These are phyloP conservation scores for Inonotus hispidus DNA, from an alignment of 1,284 basidiomycete genomes.

Conservation along the genomic window DNA sequence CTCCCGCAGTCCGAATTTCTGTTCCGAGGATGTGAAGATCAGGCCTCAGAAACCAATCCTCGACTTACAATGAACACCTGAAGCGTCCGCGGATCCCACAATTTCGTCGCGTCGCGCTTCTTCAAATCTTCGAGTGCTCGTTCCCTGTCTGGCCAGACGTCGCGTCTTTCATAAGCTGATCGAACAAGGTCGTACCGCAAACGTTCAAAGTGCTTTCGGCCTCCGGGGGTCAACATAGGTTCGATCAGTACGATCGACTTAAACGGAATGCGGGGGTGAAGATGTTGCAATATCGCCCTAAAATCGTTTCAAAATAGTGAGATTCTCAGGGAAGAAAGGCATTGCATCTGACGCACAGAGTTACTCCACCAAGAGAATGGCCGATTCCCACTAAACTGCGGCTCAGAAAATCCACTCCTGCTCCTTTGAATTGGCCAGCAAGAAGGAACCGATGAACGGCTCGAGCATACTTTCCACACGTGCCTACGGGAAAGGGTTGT, in stretches of 20 bases:
- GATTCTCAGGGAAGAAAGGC: neutral
- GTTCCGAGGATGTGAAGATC: neutral
- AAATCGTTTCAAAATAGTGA: slow-evolving; percentile 20
- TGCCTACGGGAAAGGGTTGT: slow-evolving; percentile 34
- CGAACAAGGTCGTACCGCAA: slow-evolving; percentile 38
- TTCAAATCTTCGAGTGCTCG: slow-evolving; percentile 34
- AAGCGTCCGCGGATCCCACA: slow-evolving; percentile 46
- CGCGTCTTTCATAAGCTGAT: slow-evolving; percentile 39
- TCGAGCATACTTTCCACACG: slow-evolving; percentile 53
- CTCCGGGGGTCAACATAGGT: slow-evolving; percentile 48
- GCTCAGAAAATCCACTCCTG: slow-evolving; percentile 38
- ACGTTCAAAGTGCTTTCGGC: slow-evolving; percentile 33
- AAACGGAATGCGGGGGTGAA: slow-evolving; percentile 40
- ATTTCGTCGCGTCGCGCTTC: slow-evolving; percentile 27
- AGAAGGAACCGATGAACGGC: slow-evolving; percentile 49
- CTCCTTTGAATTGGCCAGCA: slow-evolving; percentile 32
- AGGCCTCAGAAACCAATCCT: neutral
- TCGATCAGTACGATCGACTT: slow-evolving; percentile 47
- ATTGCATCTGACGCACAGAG: slow-evolving; percentile 38
- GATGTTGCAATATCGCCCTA: slow-evolving; percentile 45
- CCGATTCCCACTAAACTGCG: slow-evolving; percentile 52
- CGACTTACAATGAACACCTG: slow-evolving; percentile 42
- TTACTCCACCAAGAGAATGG: slow-evolving; percentile 58
- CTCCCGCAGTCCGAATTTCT: slow-evolving; percentile 42
- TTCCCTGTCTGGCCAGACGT: slow-evolving; percentile 42